Conservation (phyloP, 129 eudicot genomes). For the Ambrosia artemisiifolia region DNA sequence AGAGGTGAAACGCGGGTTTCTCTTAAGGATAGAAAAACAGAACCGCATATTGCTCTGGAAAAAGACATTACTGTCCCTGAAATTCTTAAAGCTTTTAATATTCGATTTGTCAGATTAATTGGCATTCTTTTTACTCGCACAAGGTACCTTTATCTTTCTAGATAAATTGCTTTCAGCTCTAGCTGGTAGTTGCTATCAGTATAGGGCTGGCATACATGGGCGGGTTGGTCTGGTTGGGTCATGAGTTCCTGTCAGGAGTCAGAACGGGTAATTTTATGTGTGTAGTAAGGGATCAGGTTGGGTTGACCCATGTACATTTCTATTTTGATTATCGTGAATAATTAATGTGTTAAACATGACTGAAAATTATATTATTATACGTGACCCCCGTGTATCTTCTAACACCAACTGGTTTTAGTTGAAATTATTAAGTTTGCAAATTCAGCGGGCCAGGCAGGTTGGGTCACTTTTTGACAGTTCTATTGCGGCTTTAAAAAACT, state of each 20-base stretch:
- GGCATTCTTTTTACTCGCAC: constrained; percentile 97
- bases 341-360: background rate
- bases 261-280: background rate
- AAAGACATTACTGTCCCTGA: constrained; percentile 40
- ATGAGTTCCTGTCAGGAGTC: background rate
- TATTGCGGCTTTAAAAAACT: background rate
- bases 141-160: constrained; percentile 42
- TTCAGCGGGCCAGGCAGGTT: background rate
- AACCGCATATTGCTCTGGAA: constrained; percentile 41
- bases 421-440: background rate
- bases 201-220: background rate
- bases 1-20: constrained; percentile 54
- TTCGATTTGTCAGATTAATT: constrained; percentile 70
- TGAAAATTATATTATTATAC: background rate
- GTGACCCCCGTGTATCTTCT: background rate
- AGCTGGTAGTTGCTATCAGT: background rate
- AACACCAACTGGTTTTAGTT: background rate
- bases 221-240: background rate
- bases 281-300: background rate
- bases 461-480: background rate
- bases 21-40: constrained; percentile 49
- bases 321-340: background rate
- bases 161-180: background rate
- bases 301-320: background rate
- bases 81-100: constrained; percentile 54